Percentiles rank a stretch among this genome's conserved stretches.
These are phyloP conservation scores for Ziziphus jujuba DNA, from an alignment of 306 rosid species.

Conservation along the genomic window DNA sequence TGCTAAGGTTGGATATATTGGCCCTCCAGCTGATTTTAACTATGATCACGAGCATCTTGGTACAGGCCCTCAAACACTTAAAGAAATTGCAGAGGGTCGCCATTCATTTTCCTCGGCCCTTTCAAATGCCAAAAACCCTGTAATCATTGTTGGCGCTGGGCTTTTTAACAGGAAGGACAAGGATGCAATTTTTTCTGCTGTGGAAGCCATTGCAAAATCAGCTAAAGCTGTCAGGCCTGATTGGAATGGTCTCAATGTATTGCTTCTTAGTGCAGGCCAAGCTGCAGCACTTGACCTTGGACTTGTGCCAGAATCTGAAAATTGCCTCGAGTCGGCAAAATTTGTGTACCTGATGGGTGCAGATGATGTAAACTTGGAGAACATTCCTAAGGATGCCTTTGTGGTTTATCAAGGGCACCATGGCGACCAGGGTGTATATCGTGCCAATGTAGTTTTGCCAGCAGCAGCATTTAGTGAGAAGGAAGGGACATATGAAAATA, in stretches of 20 bases:
- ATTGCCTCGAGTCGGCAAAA: slow-evolving; percentile 74
- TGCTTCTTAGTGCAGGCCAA: slow-evolving; percentile 95
- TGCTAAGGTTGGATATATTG: slow-evolving; percentile 89
- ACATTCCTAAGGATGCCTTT: slow-evolving; percentile 78
- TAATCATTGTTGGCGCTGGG: slow-evolving; percentile 83
- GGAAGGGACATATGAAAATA: slow-evolving; percentile 90
- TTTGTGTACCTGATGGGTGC: slow-evolving; percentile 94
- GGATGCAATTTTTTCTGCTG: slow-evolving; percentile 71
- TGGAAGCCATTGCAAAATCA: slow-evolving; percentile 62
- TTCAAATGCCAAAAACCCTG: slow-evolving; percentile 76
- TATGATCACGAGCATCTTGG: slow-evolving; percentile 90
- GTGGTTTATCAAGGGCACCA: slow-evolving; percentile 99
- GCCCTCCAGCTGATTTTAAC: slow-evolving; percentile 76
- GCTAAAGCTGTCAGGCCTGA: slow-evolving; percentile 74
- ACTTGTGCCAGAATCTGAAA: slow-evolving; percentile 87
- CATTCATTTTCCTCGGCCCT: slow-evolving; percentile 73
- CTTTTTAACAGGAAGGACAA: slow-evolving; percentile 85
- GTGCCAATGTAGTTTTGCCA: slow-evolving; percentile 83
- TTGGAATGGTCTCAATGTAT: slow-evolving; percentile 88
- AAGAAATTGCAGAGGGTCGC: slow-evolving; percentile 79
- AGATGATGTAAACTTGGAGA: slow-evolving; percentile 75
- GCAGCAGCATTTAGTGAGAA: slow-evolving; percentile 95
- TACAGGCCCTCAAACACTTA: slow-evolving; percentile 72
- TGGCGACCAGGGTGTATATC: slow-evolving; percentile 86
- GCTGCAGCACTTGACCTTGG: slow-evolving; percentile 99